These are phyloP conservation scores for Camptophora hylomeconis DNA, from an alignment of 2,329 filamentous ascomycete genomes.

Conservation along the genomic window DNA sequence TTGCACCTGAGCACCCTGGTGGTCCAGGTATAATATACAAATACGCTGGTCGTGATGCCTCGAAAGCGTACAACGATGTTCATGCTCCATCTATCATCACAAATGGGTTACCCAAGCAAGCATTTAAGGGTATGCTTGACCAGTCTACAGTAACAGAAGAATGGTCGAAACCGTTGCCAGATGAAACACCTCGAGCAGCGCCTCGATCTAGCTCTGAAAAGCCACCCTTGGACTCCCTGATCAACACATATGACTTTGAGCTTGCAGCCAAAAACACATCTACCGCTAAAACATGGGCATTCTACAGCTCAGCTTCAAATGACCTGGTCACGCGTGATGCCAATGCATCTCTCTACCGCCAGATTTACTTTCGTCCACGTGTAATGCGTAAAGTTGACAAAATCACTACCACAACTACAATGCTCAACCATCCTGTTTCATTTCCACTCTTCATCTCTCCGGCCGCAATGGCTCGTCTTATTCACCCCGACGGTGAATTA, in stretches of 20 bases:
- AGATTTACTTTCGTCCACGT: constrained; percentile 47
- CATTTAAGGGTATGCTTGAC: constrained; percentile 39
- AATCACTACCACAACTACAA: constrained; percentile 38
- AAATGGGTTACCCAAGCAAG: constrained; percentile 29
- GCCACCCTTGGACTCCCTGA: constrained; percentile 40
- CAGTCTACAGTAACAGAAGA: constrained; percentile 34
- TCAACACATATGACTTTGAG: constrained; percentile 50
- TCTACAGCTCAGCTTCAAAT: constrained; percentile 54
- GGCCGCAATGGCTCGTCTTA: constrained; percentile 50
- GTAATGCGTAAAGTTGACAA: constrained; percentile 43
- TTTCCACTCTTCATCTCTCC: constrained; percentile 52
- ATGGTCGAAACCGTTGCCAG: constrained; percentile 31
- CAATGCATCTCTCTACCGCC: constrained; percentile 42
- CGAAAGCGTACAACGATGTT: constrained; percentile 38
- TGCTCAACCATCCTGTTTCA: constrained; percentile 40
- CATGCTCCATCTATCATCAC: constrained; percentile 37
- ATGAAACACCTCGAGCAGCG: constrained; percentile 20
- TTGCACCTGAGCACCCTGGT: constrained; percentile 51
- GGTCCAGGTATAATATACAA: constrained; percentile 31
- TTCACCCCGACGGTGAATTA: constrained; percentile 52
- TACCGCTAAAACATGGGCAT: constrained; percentile 54
- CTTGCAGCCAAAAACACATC: constrained; percentile 41
- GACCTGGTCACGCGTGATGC: constrained; percentile 44
- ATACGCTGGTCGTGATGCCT: constrained; percentile 42
- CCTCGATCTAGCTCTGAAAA: constrained; percentile 23